Evolutionary conservation across 2,329 filamentous ascomycete species (phyloP).

Genomic region (Phaeosphaeriaceae sp.): DNA sequence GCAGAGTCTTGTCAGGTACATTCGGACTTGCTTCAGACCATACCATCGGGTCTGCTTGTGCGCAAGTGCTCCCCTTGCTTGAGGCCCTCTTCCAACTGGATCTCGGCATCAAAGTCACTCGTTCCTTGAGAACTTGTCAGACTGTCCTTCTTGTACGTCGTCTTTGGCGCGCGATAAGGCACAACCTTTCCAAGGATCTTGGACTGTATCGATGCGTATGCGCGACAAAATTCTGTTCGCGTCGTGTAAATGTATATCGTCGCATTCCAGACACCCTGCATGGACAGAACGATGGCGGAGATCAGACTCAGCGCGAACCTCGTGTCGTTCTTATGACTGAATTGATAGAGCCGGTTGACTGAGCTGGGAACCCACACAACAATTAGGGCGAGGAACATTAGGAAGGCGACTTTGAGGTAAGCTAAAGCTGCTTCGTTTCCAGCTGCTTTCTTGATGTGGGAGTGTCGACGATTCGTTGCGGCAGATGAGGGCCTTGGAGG

Average conservation of each 20-base stretch:
- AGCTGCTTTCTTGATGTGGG: constrained; percentile 8
- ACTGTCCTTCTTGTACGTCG: constrained; percentile 8
- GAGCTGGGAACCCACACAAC: constrained; percentile 77
- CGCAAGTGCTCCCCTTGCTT: constrained; percentile 10
- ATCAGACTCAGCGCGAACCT: constrained; percentile 70
- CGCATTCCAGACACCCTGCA: constrained; percentile 87
- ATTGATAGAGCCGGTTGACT: constrained; percentile 76
- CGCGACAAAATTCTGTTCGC: constrained; percentile 35
- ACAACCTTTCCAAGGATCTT: constrained; percentile 13
- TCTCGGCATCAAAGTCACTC: constrained; percentile 10
- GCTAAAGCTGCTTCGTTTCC: constrained; percentile 66
- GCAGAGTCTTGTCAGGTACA: not conserved
- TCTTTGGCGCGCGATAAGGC: constrained; percentile 1
- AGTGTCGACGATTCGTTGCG: not conserved
- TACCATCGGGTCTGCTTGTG: constrained; percentile 1
- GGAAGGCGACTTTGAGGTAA: constrained; percentile 73
- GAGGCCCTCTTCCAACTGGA: constrained; percentile 11
- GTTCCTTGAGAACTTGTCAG: constrained; percentile 12
- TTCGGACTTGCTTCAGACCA: not conserved
- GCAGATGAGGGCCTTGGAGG: constrained; percentile 4
- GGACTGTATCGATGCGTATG: constrained; percentile 12
- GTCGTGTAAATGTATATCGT: constrained; percentile 69
- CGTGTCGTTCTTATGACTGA: constrained; percentile 60
- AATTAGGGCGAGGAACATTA: constrained; percentile 75
- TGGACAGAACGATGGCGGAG: constrained; percentile 76